Conservation (phyloP, 495 filamentous ascomycete genomes). For the Trichoderma orchidacearum region DNA sequence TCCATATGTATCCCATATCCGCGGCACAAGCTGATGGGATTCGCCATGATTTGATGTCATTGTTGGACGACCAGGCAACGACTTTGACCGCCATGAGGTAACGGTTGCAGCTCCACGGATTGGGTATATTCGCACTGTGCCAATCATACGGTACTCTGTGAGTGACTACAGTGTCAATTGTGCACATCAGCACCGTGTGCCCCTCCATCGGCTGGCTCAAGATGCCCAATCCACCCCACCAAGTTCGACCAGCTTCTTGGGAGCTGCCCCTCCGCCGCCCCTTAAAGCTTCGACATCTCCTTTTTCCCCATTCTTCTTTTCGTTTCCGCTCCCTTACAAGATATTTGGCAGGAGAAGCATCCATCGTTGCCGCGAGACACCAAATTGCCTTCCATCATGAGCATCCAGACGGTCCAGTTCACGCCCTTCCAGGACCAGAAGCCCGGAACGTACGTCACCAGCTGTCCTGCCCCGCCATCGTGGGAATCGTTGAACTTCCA, state of each 20-base stretch:
- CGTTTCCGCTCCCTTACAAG: not conserved
- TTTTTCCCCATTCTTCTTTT: not conserved
- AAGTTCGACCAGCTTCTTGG: not conserved
- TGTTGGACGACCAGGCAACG: not conserved
- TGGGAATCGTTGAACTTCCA: not conserved
- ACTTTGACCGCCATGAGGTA: not conserved
- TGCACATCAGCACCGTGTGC: not conserved
- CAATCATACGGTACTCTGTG: not conserved
- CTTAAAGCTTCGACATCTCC: not conserved
- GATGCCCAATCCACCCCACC: not conserved
- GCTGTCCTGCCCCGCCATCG: constrained; percentile 8
- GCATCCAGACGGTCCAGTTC: constrained; percentile 60
- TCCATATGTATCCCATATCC: too few species aligned
- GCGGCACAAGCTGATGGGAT: too few species aligned
- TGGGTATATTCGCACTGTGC: not conserved
- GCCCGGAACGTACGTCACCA: constrained; percentile 82
- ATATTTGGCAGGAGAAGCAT: not conserved
- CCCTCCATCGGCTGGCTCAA: not conserved
- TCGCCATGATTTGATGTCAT: not conserved
- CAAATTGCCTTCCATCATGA: constrained; percentile 36
- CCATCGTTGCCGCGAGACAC: not conserved
- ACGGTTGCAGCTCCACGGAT: not conserved
- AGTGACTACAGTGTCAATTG: not conserved
- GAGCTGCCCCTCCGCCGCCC: not conserved
- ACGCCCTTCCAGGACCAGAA: constrained; percentile 88